Base-by-base conservation (phyloP, 1,284 basidiomycete genomes). In the Psilocybe mexicana region DNA sequence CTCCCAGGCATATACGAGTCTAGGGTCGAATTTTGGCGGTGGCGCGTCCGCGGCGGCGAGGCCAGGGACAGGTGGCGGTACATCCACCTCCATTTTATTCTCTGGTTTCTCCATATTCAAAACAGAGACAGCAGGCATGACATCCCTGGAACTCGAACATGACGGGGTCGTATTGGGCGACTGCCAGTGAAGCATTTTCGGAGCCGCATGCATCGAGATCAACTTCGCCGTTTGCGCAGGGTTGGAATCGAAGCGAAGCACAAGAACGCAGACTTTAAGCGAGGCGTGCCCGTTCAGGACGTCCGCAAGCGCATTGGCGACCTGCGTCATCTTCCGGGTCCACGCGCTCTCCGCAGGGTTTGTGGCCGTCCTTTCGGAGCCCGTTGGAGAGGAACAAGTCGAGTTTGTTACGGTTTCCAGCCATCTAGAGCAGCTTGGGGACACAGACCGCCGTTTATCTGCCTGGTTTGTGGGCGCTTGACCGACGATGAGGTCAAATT, bases 1-100 rank as follows among this genome's bases (percentile, higher is more conserved):
- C 56, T 72, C 68, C 53, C 64, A 63, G 24, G 70, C 61, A 62
- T 74, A 73, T 11, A 74, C 71, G 28, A 75, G 64, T 42, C 72
- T 64, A 26, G 68, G 64, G 59, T 74, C 69, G 28, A 67, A 64
- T 23, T 56, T 59, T 33, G 30, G 30, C 30, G 14, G 24, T 23
- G 24, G 28, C 42, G 52, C 30, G 28, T 49, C 38, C 10, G 38
- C 30, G 30, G 30, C 8, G 30, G 8, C 30, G 4, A 8, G 8
- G 30, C 30, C 1, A 8, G 30, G 30, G 30, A 6, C 51, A 45
- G 50, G 44, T 30, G n/a, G 43, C 24, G 30, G 30, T 25, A 35
- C 18, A n/a, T 33, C 46, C 30, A 48, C 28, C 18, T 48, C 46
- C 46, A 48, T 48, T 33, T 18, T 24, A 30, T 48, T n/a, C 2